Conservation (phyloP, 2,329 filamentous ascomycete species). For the Scortechinia acanthostroma region DNA sequence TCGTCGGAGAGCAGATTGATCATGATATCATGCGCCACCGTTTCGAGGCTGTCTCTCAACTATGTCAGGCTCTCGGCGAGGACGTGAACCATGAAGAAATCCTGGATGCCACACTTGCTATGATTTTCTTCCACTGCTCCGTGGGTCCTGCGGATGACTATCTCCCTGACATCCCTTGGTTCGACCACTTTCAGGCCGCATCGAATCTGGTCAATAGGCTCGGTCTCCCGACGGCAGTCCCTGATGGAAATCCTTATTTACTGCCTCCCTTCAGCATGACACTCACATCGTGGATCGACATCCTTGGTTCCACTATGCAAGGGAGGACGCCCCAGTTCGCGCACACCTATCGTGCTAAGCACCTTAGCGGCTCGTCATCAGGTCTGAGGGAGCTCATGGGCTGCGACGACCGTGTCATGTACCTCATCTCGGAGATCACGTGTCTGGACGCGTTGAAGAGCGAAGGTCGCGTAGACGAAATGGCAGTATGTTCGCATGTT, state of each 20-base stretch:
- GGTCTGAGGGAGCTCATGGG: conserved; percentile 92
- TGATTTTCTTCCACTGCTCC: conserved; percentile 93
- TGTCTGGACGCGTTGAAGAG: conserved; percentile 85
- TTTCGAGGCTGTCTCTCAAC: conserved; percentile 76
- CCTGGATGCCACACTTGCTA: conserved; percentile 82
- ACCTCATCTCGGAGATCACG: conserved; percentile 92
- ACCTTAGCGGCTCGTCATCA: conserved; percentile 60
- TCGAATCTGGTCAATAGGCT: conserved; percentile 80
- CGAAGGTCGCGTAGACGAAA: conserved; percentile 76
- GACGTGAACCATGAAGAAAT: conserved; percentile 82
- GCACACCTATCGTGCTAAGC: conserved; percentile 91
- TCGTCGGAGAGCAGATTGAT: conserved; percentile 51
- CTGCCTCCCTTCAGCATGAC: conserved; percentile 92
- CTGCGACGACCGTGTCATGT: conserved; percentile 95
- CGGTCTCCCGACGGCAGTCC: conserved; percentile 65
- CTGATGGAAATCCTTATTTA: conserved; percentile 45
- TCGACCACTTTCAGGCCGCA: conserved; percentile 90
- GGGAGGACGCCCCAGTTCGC: conserved; percentile 81
- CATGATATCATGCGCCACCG: conserved; percentile 87
- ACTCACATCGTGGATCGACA: conserved; percentile 89
- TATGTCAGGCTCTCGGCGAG: conserved; percentile 73
- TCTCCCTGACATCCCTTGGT: conserved; percentile 89
- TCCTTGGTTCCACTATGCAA: conserved; percentile 86
- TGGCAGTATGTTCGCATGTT: conserved; percentile 54
- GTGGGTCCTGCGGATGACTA: conserved; percentile 80